Base-by-base conservation (phyloP, 768 basidiomycete species). In the Tricholoma sp. region DNA sequence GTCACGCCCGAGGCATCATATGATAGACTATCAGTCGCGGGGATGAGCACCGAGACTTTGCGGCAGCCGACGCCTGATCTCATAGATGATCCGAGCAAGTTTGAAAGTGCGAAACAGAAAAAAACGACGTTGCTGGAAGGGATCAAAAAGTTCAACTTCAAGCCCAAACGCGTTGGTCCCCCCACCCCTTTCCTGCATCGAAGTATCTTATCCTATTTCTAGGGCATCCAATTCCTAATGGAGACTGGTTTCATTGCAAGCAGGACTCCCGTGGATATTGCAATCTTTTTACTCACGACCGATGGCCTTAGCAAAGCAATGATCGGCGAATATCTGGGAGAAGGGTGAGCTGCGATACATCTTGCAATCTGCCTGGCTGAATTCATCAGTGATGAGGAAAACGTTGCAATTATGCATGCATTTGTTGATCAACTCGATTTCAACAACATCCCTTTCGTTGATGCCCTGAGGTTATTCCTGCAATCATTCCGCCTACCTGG, bases 241-340 rank as follows among this genome's bases (percentile, higher is more conserved):
- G 91, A 97, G 65, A 80, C 84, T 36, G 95, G 94, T 10, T 93
- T 97, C 68, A 94, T 99, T 58, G 70, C 80, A 20, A 85, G 80
- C 62, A 81, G 76, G 15, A 72, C 80, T 4, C 91, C 97, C 2
- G 72, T 79, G 50, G 89, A 92, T 63, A 80, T 99, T 55, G 96
- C 96, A 0, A 71, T 71, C 15, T 98, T 99, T 75, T 74, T 99
- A 39, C 77, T 93, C 20, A 79, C 81, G 32, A 93, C 93, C 2
- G 96, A 98, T 68, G 97, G 97, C 2, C 76, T 99, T 45, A 95
- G 84, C 70, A 99, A 99, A 71, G 80, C 88, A 8, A 91, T 93
- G 86, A 95, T 99, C 58, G 97, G 97, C 57, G 97, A 99, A 76
- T 98, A 97, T 70, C 77, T 99, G 4, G 97, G 97, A 36, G 97